Conservation (phyloP, 768 basidiomycete genomes). For the Botryobasidium botryosum region DNA sequence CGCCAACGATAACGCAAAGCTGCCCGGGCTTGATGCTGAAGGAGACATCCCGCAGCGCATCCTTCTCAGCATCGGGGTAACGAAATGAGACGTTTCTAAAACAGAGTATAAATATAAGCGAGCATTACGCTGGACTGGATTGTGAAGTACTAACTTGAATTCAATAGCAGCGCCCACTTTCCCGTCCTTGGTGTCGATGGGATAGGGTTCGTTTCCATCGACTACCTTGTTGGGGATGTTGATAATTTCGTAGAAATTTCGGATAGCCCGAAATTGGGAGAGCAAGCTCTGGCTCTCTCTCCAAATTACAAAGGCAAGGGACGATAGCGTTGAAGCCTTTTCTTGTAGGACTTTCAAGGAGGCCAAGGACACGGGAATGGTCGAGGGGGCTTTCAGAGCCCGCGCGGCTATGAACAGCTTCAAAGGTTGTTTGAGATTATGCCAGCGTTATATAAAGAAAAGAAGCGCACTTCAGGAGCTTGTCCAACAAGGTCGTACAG, state of each 20-base stretch:
- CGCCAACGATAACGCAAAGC: conserved; percentile 39
- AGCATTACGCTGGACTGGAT: no score
- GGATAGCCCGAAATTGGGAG: not conserved
- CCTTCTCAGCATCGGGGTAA: conserved; percentile 24
- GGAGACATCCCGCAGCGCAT: conserved; percentile 17
- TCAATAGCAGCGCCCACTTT: not conserved
- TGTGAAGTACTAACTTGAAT: no score
- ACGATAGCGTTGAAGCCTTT: not conserved
- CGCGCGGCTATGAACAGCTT: no score
- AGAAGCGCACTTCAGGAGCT: no score
- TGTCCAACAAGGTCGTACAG: no score
- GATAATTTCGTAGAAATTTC: conserved; percentile 5
- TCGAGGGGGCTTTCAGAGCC: not conserved
- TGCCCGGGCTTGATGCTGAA: conserved; percentile 27
- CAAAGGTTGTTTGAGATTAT: no score
- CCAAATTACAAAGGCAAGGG: not conserved
- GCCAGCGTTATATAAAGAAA: no score
- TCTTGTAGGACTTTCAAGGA: not conserved
- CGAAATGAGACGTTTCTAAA: conserved; percentile 34
- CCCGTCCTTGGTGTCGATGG: not conserved
- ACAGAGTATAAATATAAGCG: no score
- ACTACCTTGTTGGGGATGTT: conserved; percentile 7
- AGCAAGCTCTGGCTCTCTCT: not conserved
- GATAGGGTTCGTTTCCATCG: conserved; percentile 6
- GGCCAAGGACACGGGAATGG: not conserved